phyloP scores from a whole-genome alignment of 305 asterid species.

The Solanum aculeatissimum region DNA sequence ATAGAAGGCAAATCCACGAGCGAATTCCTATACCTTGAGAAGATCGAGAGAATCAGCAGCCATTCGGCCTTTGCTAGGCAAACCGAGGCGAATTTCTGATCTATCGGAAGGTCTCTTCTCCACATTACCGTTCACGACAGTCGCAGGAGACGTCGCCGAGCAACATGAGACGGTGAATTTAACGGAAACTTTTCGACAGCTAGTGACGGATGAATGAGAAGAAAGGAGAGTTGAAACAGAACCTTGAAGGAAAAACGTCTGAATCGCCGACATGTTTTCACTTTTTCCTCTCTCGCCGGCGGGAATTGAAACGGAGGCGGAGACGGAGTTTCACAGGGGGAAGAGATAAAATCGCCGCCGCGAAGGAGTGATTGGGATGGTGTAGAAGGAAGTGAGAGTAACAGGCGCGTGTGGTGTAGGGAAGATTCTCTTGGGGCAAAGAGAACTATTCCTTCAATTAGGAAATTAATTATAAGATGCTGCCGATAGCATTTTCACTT shows the following conservation, averaged over 20 bases:
- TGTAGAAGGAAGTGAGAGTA: neutral
- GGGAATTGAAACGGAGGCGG: neutral
- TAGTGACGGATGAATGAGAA: neutral
- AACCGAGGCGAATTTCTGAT: slow-evolving; percentile 58
- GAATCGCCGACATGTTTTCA: neutral
- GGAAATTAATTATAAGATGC: neutral
- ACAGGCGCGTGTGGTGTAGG: neutral
- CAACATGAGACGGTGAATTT: slow-evolving; percentile 51
- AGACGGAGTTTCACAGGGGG: neutral
- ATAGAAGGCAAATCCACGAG: neutral
- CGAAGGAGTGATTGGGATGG: neutral
- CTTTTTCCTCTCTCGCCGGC: neutral
- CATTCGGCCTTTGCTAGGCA: slow-evolving; percentile 91
- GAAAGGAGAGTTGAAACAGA: neutral
- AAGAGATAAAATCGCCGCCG: neutral
- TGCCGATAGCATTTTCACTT: neutral
- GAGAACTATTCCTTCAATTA: neutral
- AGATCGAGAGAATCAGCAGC: slow-evolving; percentile 74
- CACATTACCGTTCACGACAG: slow-evolving; percentile 20
- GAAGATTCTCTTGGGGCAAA: neutral
- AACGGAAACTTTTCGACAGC: slow-evolving; percentile 13
- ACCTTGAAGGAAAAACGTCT: neutral
- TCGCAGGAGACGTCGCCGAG: slow-evolving; percentile 32
- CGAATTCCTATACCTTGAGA: slow-evolving; percentile 39
- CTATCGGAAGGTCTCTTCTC: slow-evolving; percentile 30